Evolutionary conservation across 2,329 filamentous ascomycete species (phyloP).

Genomic region (Magnaporthiopsis poae): DNA sequence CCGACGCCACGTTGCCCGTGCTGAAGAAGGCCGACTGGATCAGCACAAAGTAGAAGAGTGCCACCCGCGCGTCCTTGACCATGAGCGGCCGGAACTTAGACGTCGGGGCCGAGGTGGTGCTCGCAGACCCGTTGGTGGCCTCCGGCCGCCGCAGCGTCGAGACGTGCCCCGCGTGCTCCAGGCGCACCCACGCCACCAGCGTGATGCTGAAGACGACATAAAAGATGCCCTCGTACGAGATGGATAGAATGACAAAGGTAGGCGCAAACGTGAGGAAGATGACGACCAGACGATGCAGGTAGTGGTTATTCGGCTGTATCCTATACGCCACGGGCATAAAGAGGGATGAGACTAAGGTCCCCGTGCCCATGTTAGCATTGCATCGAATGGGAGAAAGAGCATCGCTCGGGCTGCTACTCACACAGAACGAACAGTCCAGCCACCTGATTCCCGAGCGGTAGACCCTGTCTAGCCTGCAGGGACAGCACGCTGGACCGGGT

Average conservation of each 20-base stretch:
- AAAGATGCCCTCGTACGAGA: slow-evolving; percentile 94
- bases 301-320: slow-evolving; percentile 71
- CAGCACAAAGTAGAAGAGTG: slow-evolving; percentile 89
- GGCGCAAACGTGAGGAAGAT: slow-evolving; percentile 90
- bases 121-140: neutral
- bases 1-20: slow-evolving; percentile 88
- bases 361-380: slow-evolving; percentile 12
- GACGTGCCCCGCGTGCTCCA: slow-evolving; percentile 68
- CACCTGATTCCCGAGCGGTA: slow-evolving; percentile 79
- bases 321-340: slow-evolving; percentile 73
- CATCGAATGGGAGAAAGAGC: neutral
- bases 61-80: slow-evolving; percentile 75
- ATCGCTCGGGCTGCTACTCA: slow-evolving; percentile 27
- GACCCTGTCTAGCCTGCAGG: slow-evolving; percentile 71
- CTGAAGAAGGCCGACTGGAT: slow-evolving; percentile 94
- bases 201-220: slow-evolving; percentile 81
- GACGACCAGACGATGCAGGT: slow-evolving; percentile 78
- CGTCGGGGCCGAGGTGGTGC: neutral
- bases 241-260: slow-evolving; percentile 88
- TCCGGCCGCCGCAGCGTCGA: slow-evolving; percentile 23
- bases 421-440: slow-evolving; percentile 73
- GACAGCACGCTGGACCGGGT: slow-evolving; percentile 79
- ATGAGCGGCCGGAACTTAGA: slow-evolving; percentile 53
- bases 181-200: slow-evolving; percentile 78
- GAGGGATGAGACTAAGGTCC: slow-evolving; percentile 51